phyloP scores from a whole-genome alignment of 2,329 filamentous ascomycete genomes.

The Geoglossum cookeanum region DNA sequence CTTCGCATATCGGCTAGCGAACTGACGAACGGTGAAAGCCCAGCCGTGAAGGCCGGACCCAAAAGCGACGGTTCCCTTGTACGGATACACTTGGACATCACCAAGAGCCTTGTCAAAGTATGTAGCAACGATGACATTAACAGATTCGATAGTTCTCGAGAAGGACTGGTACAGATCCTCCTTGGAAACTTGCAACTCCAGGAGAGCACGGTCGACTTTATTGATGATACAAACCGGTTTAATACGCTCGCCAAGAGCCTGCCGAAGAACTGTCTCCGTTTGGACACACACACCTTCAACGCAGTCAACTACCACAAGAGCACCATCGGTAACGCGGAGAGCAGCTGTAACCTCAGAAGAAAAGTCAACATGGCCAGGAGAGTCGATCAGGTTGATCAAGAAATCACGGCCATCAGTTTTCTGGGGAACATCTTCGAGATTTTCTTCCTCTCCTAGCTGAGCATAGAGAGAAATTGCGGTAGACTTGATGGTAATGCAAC shows the following conservation, averaged over 20 bases:
- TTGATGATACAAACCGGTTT: constrained; percentile 99
- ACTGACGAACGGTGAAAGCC: constrained; percentile 98
- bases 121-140: constrained; percentile 99
- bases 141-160: constrained; percentile 97
- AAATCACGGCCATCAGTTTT: constrained; percentile 86
- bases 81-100: constrained; percentile 96
- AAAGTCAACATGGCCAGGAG: constrained; percentile 99
- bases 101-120: constrained; percentile 94
- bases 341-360: constrained; percentile 98
- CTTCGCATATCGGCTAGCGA: constrained; percentile 91
- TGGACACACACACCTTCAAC: constrained; percentile 99
- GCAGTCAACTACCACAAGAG: constrained; percentile 98
- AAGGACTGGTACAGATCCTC: constrained; percentile 99
- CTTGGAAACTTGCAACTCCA: constrained; percentile 96
- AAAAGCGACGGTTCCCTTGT: constrained; percentile 95
- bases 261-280: constrained; percentile 97
- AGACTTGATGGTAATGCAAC: constrained; percentile 99
- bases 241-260: constrained; percentile 98
- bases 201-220: constrained; percentile 99
- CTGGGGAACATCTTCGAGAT: constrained; percentile 86
- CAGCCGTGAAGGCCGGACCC: constrained; percentile 99
- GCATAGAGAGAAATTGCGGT: constrained; percentile 98
- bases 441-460: constrained; percentile 58
- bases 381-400: constrained; percentile 99
- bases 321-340: constrained; percentile 98